phyloP scores from a whole-genome alignment of 1,139 yeast species.

The Lodderomyces parapsilosis region DNA sequence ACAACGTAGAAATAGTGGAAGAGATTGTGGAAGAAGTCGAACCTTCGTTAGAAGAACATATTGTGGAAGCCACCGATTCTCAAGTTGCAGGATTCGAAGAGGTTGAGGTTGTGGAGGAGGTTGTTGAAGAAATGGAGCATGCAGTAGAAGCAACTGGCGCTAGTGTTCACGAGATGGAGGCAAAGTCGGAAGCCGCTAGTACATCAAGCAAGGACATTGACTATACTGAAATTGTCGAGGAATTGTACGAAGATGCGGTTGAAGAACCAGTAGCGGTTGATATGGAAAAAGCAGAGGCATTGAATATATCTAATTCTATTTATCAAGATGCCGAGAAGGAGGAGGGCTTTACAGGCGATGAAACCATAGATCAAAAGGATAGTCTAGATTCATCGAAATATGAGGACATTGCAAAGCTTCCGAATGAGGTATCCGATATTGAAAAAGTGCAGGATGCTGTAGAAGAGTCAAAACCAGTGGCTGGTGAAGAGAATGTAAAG shows the following conservation, averaged over 20 bases:
- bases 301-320: neutral
- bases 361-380: neutral
- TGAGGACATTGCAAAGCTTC: neutral
- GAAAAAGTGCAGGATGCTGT: neutral
- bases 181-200: too few species aligned
- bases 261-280: neutral
- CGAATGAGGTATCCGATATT: neutral
- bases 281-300: neutral
- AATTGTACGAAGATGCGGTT: neutral
- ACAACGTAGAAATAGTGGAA: constrained; percentile 2
- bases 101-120: constrained; percentile 5
- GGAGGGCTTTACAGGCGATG: neutral
- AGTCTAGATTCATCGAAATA: neutral
- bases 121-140: constrained; percentile 1
- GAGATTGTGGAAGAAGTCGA: constrained; percentile 4
- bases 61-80: too few species aligned
- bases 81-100: too few species aligned
- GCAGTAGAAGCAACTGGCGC: constrained; percentile 5
- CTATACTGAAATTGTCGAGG: neutral
- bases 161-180: constrained; percentile 10
- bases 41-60: too few species aligned
- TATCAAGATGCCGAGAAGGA: neutral
- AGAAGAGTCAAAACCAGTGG: neutral
- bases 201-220: constrained; percentile 5
- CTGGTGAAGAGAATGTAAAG: neutral